These are phyloP conservation scores for Blumeria hordei DNA, from an alignment of 2,329 filamentous ascomycete genomes.

Conservation along the genomic window DNA sequence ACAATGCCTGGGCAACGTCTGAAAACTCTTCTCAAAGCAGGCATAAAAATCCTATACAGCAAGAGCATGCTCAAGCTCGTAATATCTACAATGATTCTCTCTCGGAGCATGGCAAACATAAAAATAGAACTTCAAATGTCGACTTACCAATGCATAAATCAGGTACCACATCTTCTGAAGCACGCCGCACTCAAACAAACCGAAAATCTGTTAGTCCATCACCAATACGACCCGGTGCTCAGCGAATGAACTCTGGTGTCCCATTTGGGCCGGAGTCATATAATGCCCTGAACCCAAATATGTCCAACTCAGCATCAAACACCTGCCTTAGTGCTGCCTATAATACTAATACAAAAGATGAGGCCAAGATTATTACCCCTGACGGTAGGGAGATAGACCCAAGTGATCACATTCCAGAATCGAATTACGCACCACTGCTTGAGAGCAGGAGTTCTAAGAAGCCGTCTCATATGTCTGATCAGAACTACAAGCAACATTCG, in stretches of 20 bases:
- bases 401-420: constrained; percentile 52
- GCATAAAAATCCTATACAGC: constrained; percentile 10
- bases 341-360: constrained; percentile 21
- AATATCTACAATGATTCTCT: too few relatives aligned
- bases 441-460: constrained; percentile 23
- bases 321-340: constrained; percentile 12
- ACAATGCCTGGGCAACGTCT: constrained; percentile 19
- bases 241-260: constrained; percentile 31
- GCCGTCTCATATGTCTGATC: constrained; percentile 1
- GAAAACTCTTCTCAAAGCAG: constrained; percentile 20
- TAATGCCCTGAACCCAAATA: constrained; percentile 40
- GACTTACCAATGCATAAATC: not conserved
- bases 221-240: constrained; percentile 24
- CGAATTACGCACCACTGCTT: constrained; percentile 14
- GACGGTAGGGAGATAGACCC: constrained; percentile 59
- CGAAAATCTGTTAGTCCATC: constrained; percentile 56
- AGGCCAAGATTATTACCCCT: constrained; percentile 49
- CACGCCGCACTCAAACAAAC: constrained; percentile 17
- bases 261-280: constrained; percentile 60
- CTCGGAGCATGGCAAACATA: not conserved
- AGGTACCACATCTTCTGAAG: not conserved
- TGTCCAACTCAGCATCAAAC: constrained; percentile 16
- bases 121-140: not conserved
- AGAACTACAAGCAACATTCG: constrained; percentile 21
- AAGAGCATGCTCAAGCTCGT: constrained; percentile 9